These are phyloP conservation scores for Marvania coccoides DNA, from an alignment of 139 green algal species.

Conservation along the genomic window DNA sequence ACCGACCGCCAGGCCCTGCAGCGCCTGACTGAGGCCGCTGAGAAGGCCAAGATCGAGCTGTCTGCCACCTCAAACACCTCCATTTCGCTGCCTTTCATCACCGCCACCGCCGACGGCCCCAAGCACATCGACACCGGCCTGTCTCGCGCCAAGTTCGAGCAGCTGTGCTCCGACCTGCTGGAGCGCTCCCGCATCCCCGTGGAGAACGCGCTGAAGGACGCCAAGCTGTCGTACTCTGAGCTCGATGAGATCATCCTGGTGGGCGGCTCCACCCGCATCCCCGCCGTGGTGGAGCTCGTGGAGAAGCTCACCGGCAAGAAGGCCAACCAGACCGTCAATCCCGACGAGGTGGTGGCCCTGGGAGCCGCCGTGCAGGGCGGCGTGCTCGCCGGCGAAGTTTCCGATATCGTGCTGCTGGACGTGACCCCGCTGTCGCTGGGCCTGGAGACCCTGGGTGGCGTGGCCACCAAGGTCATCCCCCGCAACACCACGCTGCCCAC, in stretches of 20 bases:
- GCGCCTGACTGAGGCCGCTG: constrained; percentile 91
- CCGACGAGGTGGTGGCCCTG: constrained; percentile 98
- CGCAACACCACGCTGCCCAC: constrained; percentile 97
- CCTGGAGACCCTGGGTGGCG: constrained; percentile 94
- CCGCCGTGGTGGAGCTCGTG: constrained; percentile 82
- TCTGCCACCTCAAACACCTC: constrained; percentile 62
- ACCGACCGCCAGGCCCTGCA: constrained; percentile 90
- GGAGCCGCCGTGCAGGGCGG: constrained; percentile 94
- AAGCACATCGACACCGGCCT: constrained; percentile 98
- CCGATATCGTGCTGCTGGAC: constrained; percentile 96
- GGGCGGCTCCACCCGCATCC: constrained; percentile 95
- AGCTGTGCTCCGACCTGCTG: constrained; percentile 91
- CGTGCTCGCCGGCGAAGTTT: constrained; percentile 58
- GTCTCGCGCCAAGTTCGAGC: constrained; percentile 86
- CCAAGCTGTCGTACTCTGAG: constrained; percentile 83
- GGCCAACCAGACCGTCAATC: constrained; percentile 97
- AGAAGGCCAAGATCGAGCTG: constrained; percentile 99
- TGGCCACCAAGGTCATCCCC: constrained; percentile 96
- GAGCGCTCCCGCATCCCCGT: constrained; percentile 81
- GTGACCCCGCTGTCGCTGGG: constrained; percentile 94
- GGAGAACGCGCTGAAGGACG: constrained; percentile 87
- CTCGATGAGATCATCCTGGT: constrained; percentile 94
- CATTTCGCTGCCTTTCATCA: constrained; percentile 99
- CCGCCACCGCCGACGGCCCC: constrained; percentile 92
- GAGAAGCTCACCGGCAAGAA: constrained; percentile 82